Conservation (phyloP, 2,329 filamentous ascomycete species). For the Penicillium vulpinum region DNA sequence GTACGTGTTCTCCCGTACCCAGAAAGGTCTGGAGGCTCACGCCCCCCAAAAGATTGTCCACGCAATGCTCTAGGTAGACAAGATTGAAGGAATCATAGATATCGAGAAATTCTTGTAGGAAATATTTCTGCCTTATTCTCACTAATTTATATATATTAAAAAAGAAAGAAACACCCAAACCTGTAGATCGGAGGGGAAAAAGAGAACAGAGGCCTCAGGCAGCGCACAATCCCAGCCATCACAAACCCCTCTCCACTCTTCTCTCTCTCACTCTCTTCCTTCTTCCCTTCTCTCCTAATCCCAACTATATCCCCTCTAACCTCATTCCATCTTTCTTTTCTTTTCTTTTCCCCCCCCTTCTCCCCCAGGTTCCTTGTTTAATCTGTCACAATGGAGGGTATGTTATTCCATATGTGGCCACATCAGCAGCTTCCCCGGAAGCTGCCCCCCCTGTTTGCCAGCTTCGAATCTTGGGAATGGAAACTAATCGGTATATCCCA, state of each 20-base stretch:
- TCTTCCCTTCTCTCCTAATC: constrained; percentile 20
- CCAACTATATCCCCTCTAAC: constrained; percentile 36
- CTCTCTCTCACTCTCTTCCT: constrained; percentile 18
- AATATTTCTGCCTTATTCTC: constrained; percentile 4
- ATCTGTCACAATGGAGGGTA: constrained; percentile 65
- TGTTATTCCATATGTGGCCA: constrained; percentile 43
- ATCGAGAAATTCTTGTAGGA: background rate
- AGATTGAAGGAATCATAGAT: background rate
- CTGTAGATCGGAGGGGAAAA: constrained; percentile 8
- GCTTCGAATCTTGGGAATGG: constrained; percentile 21
- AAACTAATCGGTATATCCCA: constrained; percentile 41
- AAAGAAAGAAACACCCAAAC: background rate
- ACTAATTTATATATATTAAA: background rate
- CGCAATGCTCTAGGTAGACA: constrained; percentile 11
- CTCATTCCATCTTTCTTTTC: constrained; percentile 40
- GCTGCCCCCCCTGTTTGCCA: constrained; percentile 15
- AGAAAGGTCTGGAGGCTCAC: constrained; percentile 7
- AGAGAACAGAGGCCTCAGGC: constrained; percentile 5
- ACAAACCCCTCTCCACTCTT: constrained; percentile 28
- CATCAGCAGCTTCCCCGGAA: constrained; percentile 27
- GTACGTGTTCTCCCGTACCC: constrained; percentile 6
- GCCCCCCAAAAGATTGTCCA: constrained; percentile 5
- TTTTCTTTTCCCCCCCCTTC: constrained; percentile 36
- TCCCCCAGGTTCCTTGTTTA: constrained; percentile 25
- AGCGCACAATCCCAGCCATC: constrained; percentile 29